Evolutionary conservation across 768 basidiomycete genomes (phyloP).

Genomic region (Melanogaster broomeanus): DNA sequence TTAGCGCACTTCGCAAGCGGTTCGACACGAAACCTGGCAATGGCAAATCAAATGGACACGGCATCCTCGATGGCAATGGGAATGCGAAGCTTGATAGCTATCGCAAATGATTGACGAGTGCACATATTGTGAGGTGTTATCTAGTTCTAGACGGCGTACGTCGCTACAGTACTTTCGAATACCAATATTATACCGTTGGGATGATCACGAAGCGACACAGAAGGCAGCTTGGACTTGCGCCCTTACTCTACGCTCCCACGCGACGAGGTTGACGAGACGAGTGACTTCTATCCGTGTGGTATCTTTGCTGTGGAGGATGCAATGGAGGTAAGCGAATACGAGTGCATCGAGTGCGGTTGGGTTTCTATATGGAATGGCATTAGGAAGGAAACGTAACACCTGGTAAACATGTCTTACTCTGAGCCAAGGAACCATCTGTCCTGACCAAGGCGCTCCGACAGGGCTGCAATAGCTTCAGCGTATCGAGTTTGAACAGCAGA

Average conservation of each 20-base stretch:
- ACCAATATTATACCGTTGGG: constrained; percentile 15
- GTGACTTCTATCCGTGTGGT: constrained; percentile 62
- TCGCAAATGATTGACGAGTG: not conserved
- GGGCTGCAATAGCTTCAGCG: constrained; percentile 67
- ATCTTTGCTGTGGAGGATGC: constrained; percentile 49
- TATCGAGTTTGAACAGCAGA: constrained; percentile 57
- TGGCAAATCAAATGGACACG: constrained; percentile 12
- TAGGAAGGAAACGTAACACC: not conserved
- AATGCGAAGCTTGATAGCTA: constrained; percentile 12
- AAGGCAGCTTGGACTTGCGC: constrained; percentile 58
- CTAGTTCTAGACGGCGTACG: not conserved
- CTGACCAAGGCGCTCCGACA: constrained; percentile 73
- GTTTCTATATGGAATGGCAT: constrained; percentile 41
- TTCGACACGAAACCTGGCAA: constrained; percentile 39
- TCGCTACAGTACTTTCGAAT: constrained; percentile 6
- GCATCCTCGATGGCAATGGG: constrained; percentile 14
- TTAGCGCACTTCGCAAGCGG: constrained; percentile 61
- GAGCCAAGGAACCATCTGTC: constrained; percentile 85
- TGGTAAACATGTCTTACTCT: constrained; percentile 42
- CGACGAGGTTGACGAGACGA: constrained; percentile 73
- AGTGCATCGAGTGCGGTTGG: constrained; percentile 84
- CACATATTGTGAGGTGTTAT: no score
- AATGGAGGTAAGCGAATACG: constrained; percentile 79
- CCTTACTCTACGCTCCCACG: constrained; percentile 76
- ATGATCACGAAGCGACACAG: constrained; percentile 2